Evolutionary conservation across 2,329 filamentous ascomycete species (phyloP), one percentile per base, ranked within the genome.

Genomic region (Aspergillus pseudotamarii): DNA sequence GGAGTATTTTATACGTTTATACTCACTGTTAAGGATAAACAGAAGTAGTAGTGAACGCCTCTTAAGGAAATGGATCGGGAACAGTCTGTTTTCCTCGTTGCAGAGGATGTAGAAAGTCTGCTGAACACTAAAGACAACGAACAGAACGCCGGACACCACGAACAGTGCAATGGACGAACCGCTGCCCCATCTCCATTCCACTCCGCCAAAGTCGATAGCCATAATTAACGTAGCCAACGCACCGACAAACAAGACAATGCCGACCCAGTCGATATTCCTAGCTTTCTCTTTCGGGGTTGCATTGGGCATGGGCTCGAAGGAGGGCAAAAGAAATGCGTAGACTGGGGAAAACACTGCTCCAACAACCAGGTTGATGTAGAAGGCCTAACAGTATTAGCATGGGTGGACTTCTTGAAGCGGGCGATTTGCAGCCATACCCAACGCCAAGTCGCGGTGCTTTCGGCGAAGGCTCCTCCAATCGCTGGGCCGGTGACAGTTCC

Each of bases 381-480:
- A 63, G 4, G 50, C 61, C 36, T 38, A 38, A 38, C 36, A 38
- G 14, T 38, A 38, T 38, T 38, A 38, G 36, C 36, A 38, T 38
- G 36, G 36, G 36, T 1, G 36, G 14, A 38, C 14, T 38, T 38
- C 36, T 19, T 38, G 36, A 38, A 19, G 36, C 5, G 36, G 36
- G 14, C 16, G 36, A 38, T 38, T 38, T 38, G 36, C 36, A 38
- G 36, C 4, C 36, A 38, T 16, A 38, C 36, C 61, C 61, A 63
- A 12, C 61, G 43, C 61, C 61, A 63, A 21, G 51, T 60, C 3
- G 61, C 58, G 10, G 32, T 16, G 6, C 78, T 51, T 19, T 63
- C 58, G 6, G 58, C 32, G 28, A 65, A 59, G 11, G 54, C 56
- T 6, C 64, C 64, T 11, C 64, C 64, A 26, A 66, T 38, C 12